phyloP scores from a whole-genome alignment of 768 basidiomycete species.

The Obba rivulosa region DNA sequence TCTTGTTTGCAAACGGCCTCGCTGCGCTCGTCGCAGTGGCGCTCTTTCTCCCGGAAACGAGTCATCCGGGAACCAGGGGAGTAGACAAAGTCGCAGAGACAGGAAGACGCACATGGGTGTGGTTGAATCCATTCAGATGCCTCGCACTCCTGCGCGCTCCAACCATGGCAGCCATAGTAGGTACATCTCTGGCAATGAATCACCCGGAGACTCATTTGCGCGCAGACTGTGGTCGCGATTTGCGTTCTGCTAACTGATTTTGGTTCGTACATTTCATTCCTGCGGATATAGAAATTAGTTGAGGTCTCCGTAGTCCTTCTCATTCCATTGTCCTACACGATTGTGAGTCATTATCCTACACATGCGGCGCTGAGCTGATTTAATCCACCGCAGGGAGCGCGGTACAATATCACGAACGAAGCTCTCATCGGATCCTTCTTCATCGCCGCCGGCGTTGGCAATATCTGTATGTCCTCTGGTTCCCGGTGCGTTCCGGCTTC shows the following conservation, averaged over 20 bases:
- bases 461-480: slow-evolving; percentile 39
- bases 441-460: slow-evolving; percentile 54
- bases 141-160: slow-evolving; percentile 52
- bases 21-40: slow-evolving; percentile 35
- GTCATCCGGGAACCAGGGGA: slow-evolving; percentile 51
- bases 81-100: slow-evolving; percentile 37
- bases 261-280: slow-evolving; percentile 24
- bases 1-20: slow-evolving; percentile 36
- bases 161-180: slow-evolving; percentile 49
- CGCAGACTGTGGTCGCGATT: slow-evolving; percentile 38
- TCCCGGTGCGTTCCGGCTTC: neutral
- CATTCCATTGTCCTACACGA: slow-evolving; percentile 60
- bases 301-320: slow-evolving; percentile 32
- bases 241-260: slow-evolving; percentile 23
- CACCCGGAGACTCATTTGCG: slow-evolving; percentile 15
- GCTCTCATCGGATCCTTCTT: slow-evolving; percentile 56
- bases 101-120: slow-evolving; percentile 27
- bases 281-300: neutral
- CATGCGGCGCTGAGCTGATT: neutral
- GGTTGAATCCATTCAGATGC: slow-evolving; percentile 55
- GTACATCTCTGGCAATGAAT: slow-evolving; percentile 16
- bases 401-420: slow-evolving; percentile 52
- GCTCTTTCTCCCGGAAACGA: slow-evolving; percentile 60
- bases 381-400: slow-evolving; percentile 38
- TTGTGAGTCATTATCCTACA: slow-evolving; percentile 36